phyloP scores from a whole-genome alignment of 441 rosid genomes.

The Pelargonium myrrhifolium region DNA sequence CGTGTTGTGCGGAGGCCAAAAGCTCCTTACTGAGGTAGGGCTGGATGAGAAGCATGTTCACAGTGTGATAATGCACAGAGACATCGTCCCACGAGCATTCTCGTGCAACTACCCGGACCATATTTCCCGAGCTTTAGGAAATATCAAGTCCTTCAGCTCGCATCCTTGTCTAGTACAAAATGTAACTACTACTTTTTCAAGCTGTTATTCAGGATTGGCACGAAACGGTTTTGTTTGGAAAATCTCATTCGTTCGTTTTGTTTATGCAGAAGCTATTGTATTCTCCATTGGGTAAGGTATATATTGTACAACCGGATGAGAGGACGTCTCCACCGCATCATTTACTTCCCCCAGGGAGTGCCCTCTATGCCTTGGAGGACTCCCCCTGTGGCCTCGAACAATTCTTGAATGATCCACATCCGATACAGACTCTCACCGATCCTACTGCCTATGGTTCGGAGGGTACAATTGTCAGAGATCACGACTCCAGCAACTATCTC shows the following conservation, averaged over 20 bases:
- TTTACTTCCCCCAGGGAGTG: slow-evolving; percentile 59
- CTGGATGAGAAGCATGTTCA: slow-evolving; percentile 62
- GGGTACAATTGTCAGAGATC: slow-evolving; percentile 79
- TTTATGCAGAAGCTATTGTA: slow-evolving; percentile 58
- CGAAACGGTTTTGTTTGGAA: too few relatives aligned
- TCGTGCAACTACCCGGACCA: slow-evolving; percentile 84
- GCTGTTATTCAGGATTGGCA: too few relatives aligned
- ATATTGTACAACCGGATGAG: slow-evolving; percentile 77
- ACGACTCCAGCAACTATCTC: slow-evolving; percentile 80
- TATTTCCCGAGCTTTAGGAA: slow-evolving; percentile 57
- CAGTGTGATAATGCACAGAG: slow-evolving; percentile 80
- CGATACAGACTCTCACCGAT: slow-evolving; percentile 65
- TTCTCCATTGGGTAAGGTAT: slow-evolving; percentile 68
- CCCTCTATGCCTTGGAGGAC: slow-evolving; percentile 29
- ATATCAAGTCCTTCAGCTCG: slow-evolving; percentile 55
- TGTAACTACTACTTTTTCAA: slow-evolving; percentile 21
- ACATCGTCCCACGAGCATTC: slow-evolving; percentile 90
- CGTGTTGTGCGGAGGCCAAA: slow-evolving; percentile 73
- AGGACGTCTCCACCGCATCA: slow-evolving; percentile 75
- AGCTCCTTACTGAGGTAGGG: slow-evolving; percentile 51
- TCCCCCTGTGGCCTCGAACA: slow-evolving; percentile 49
- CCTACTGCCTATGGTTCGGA: slow-evolving; percentile 86
- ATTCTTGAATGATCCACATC: slow-evolving; percentile 75
- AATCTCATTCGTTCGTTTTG: neutral
- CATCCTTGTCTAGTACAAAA: slow-evolving; percentile 69